Base-by-base conservation (phyloP, 2,329 filamentous ascomycete species). In the Sporothrix inflata region DNA sequence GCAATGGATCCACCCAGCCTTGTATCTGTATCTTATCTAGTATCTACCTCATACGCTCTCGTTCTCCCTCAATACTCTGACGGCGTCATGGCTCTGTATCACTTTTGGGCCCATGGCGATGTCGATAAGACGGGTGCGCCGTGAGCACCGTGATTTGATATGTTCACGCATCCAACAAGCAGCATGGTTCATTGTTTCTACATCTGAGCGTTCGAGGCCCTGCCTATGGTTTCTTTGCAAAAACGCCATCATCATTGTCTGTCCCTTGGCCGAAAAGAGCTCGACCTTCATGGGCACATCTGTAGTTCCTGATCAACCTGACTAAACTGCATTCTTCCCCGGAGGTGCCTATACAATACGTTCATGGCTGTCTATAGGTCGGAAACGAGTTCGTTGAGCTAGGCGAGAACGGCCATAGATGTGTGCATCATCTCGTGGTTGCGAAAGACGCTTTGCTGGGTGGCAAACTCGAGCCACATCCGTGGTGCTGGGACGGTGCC, bases 391-490 rank as follows among this genome's bases (percentile, higher is more conserved):
- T n/a, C n/a, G n/a, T n/a, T n/a, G n/a, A n/a, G n/a, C n/a, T n/a
- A n/a, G n/a, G n/a, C n/a, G n/a, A n/a, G n/a, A n/a, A n/a, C n/a
- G n/a, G n/a, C n/a, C n/a, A n/a, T n/a, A n/a, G n/a, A n/a, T n/a
- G n/a, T n/a, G n/a, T n/a, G n/a, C n/a, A n/a, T n/a, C n/a, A n/a
- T 30, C 53, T 57, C 53, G 53, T 57, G 53, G 6, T 57, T 34
- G 27, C 5, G 8, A 34, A 14, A 30, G 27, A 27, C 53, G 8
- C 24, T 55, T 27, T 34, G n/a, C 53, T 57, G 12, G 27, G 53
- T 57, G 53, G 53, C 53, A 7, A 57, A 57, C 30, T 57, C 4
- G 16, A 57, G 53, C 53, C 53, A 57, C 16, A 19, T 27, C 53
- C 27, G 16, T n/a, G 27, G 53, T 34, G 27, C 6, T 34, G 27